Evolutionary conservation across 805 yeast genomes (phyloP), one percentile per base, ranked within the genome.

Genomic region (Monosporozyma yasuniensis): DNA sequence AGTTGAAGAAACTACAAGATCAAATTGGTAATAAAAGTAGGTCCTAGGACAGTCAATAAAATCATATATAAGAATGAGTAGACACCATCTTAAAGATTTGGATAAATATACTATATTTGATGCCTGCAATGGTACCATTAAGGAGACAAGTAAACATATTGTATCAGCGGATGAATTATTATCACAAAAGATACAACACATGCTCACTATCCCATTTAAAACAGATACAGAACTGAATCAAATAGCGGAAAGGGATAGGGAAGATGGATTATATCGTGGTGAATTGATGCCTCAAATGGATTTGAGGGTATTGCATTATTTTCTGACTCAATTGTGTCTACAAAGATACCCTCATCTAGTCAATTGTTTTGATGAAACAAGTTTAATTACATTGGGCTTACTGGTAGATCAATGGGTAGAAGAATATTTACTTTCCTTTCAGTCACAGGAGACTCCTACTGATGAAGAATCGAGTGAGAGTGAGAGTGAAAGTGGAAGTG

Each of bases 321-420:
- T 65, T 51, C 59, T 64, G 0, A 60, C 68, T 0, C 68, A 66
- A 48, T 45, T 63, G 39, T 57, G 63, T 43, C 47, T 65, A 9
- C 59, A 54, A 43, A 56, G 56, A 46, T 66, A 64, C 41, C 69
- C 70, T 1, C 61, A 60, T 18, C 51, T 61, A 37, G 42, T 50
- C 2, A 51, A 57, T 8, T 37, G 56, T 12, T 63, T 71, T 47
- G 75, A 72, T 48, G 75, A 70, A 42, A 61, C 70, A 7, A 64
- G 71, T 16, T 50, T 72, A 50, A 52, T 72, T 18, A 59, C 69
- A 0, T n/a, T 70, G 27, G 72, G 74, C 0, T 52, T 64, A 22
- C 46, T 71, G 9, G 56, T 71, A 18, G 74, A 71, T 34, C 55
- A 66, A 44, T 70, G 73, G 74, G 56, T 68, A 2, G 61, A 61